Evolutionary conservation across 2,329 filamentous ascomycete species (phyloP).

Genomic region (Sporothrix luriei): DNA sequence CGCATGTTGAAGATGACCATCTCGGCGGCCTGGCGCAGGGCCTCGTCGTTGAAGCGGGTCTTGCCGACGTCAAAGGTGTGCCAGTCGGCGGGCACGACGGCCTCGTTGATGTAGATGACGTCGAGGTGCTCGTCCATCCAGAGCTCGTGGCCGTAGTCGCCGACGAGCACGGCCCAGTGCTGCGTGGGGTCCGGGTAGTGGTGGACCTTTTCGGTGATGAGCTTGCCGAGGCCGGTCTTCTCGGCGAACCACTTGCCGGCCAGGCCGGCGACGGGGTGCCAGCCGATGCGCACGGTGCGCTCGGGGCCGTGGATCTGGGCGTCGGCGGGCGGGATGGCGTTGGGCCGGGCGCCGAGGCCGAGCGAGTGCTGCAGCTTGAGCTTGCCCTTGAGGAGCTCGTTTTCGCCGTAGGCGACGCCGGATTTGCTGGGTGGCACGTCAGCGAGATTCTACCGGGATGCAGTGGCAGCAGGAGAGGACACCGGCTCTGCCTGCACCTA

Average conservation of each 20-base stretch:
- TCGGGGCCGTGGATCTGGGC: constrained; percentile 44
- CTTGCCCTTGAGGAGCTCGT: constrained; percentile 47
- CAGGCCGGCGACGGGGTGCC: constrained; percentile 60
- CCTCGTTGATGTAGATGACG: constrained; percentile 60
- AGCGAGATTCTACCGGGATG: too few species aligned
- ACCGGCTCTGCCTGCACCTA: too few species aligned
- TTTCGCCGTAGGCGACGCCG: constrained; percentile 32
- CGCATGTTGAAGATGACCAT: constrained; percentile 58
- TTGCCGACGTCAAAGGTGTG: constrained; percentile 55
- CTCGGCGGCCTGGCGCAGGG: constrained; percentile 53
- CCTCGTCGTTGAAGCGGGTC: constrained; percentile 59
- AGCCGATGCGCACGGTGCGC: constrained; percentile 57
- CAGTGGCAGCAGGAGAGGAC: too few species aligned
- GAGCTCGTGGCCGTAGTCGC: constrained; percentile 58
- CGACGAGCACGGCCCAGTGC: constrained; percentile 62
- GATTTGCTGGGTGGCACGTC: constrained; percentile 6
- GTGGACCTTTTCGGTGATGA: constrained; percentile 59
- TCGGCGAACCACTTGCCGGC: constrained; percentile 63
- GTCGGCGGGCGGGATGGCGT: constrained; percentile 48
- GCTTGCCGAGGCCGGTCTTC: constrained; percentile 56
- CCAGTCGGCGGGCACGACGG: constrained; percentile 52
- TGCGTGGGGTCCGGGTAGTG: constrained; percentile 61
- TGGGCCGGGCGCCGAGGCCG: constrained; percentile 50
- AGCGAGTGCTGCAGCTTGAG: constrained; percentile 48
- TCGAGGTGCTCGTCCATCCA: constrained; percentile 64